Evolutionary conservation across 495 filamentous ascomycete genomes (phyloP).

Genomic region (Astrothelium macrocarpum): DNA sequence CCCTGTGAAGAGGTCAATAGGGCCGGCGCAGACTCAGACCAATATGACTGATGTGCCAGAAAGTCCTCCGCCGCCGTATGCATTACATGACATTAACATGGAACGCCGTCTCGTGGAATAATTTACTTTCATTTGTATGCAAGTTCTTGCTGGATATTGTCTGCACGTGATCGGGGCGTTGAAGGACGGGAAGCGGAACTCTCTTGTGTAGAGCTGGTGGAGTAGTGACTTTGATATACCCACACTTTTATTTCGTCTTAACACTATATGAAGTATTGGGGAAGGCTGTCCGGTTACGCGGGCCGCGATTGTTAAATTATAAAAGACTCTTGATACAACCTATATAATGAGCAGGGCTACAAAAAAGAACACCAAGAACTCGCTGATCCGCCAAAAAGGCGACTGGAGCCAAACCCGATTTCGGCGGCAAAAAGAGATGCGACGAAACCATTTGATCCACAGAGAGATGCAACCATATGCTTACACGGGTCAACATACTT

Average conservation of each 20-base stretch:
- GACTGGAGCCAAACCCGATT: neutral
- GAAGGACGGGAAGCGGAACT: no score
- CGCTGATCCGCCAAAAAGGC: neutral
- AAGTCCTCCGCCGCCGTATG: neutral
- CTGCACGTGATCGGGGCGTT: no score
- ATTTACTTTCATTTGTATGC: neutral
- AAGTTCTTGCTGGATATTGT: neutral
- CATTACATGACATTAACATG: neutral
- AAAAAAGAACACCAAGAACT: neutral
- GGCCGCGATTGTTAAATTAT: neutral
- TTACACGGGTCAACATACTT: slow-evolving; percentile 6
- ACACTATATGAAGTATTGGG: no score
- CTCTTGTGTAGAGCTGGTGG: neutral
- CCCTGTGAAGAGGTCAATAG: neutral
- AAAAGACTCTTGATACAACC: neutral
- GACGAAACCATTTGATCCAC: neutral
- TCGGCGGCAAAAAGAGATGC: neutral
- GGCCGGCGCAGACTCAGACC: neutral
- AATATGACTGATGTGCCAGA: neutral
- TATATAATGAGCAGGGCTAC: neutral
- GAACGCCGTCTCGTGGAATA: neutral
- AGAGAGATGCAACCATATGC: slow-evolving; percentile 2
- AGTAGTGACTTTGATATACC: neutral
- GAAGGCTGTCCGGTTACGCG: no score
- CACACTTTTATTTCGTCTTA: neutral